A percentile compares a stretch with the other conserved stretches of the same genome.
Conservation (phyloP, 1,139 yeast genomes). For the Pneumocystis murina region DNA sequence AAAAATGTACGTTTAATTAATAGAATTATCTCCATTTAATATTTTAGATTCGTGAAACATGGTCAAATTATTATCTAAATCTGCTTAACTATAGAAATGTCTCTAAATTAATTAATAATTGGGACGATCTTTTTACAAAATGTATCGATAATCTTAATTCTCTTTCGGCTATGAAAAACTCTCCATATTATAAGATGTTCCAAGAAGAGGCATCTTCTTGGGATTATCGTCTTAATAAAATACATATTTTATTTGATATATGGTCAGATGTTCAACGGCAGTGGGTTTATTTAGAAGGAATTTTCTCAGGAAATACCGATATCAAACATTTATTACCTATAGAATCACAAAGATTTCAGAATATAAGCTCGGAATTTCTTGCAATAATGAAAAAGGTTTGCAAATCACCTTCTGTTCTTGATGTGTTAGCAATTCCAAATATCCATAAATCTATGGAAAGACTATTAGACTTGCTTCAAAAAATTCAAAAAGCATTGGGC, state of each 20-base stretch:
- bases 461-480: slow-evolving; percentile 39
- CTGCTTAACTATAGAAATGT: slow-evolving; percentile 41
- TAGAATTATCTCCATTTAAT: not conserved
- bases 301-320: slow-evolving; percentile 43
- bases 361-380: slow-evolving; percentile 47
- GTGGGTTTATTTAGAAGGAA: slow-evolving; percentile 76
- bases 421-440: slow-evolving; percentile 41
- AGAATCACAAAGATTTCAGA: slow-evolving; percentile 55
- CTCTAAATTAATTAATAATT: slow-evolving; percentile 46
- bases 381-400: slow-evolving; percentile 37
- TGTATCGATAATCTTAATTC: slow-evolving; percentile 49
- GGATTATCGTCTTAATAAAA: slow-evolving; percentile 40
- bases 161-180: slow-evolving; percentile 55
- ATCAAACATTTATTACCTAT: slow-evolving; percentile 50
- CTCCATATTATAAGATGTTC: slow-evolving; percentile 48
- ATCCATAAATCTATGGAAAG: slow-evolving; percentile 37
- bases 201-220: slow-evolving; percentile 43
- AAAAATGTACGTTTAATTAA: slow-evolving; percentile 4
- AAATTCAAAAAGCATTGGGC: slow-evolving; percentile 51
- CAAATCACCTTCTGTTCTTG: slow-evolving; percentile 41
- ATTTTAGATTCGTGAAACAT: slow-evolving; percentile 24
- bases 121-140: slow-evolving; percentile 49
- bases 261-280: slow-evolving; percentile 85
- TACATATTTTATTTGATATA: slow-evolving; percentile 41
- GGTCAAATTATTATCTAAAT: slow-evolving; percentile 35